Evolutionary conservation across 192 early-diverging fungal genomes (phyloP), one percentile per base, ranked within the genome.

Genomic region (Kappamyces sp.): DNA sequence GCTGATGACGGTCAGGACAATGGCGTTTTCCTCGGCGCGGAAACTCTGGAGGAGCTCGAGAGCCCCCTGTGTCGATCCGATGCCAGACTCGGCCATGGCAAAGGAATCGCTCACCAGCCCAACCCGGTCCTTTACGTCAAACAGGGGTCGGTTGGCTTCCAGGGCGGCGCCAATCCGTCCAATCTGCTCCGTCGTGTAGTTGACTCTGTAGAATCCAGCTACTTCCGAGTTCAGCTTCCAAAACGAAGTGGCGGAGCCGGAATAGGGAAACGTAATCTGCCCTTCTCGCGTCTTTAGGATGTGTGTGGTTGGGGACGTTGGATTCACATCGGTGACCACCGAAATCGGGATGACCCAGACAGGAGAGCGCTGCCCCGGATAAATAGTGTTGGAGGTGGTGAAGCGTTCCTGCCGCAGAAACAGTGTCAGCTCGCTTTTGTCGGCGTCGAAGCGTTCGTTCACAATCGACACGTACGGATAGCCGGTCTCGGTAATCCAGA

Each of bases 141-240:
- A 58, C 7, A 68, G 47, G 2, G 62, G 52, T 5, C 57, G 52
- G 38, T 78, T 78, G 5, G 22, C 22, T 22, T 22, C 22, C 22
- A 22, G 22, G 22, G 22, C 22, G 22, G 22, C 47, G 5, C 60
- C 71, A 36, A 79, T 50, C n/a, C 52, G 36, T 0, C 30, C 40
- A 15, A 73, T 62, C 39, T 76, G 67, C 30, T 51, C 22, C 43
- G 64, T 62, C 49, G 36, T 32, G 48, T 75, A 66, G 15, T 85
- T 78, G 1, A 94, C 92, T 31, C 96, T 84, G 76, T 87, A 98
- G 52, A 98, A 77, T 3, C 90, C 87, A 33, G 81, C 87, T 41
- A 83, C 81, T 51, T 75, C 75, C 40, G 74, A 68, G 78, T 98
- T 98, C 57, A 98, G 77, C 75, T 95, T 94, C 73, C 80, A 89